phyloP scores from a whole-genome alignment of 306 rosid genomes.

The Quercus alba region DNA sequence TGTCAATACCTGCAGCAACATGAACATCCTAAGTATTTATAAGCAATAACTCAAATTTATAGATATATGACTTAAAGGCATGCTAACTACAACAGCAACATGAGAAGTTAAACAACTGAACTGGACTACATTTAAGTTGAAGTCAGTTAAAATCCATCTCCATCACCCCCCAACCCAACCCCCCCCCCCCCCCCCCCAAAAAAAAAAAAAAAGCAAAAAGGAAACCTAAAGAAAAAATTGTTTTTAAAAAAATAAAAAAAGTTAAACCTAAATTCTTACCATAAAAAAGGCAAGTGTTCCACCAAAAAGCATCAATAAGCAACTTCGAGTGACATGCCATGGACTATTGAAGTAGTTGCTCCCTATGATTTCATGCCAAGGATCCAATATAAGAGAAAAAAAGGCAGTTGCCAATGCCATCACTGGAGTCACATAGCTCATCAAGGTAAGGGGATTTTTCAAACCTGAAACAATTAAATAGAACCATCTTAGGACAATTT shows the following conservation, averaged over 20 bases:
- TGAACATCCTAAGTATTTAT: slow-evolving; percentile 13
- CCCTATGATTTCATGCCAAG: slow-evolving; percentile 71
- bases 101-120: not conserved
- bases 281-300: slow-evolving; percentile 91
- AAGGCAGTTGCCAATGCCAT: slow-evolving; percentile 77
- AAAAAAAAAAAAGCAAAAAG: not conserved
- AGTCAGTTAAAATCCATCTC: not conserved
- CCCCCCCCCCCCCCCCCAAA: not conserved
- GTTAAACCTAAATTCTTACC: slow-evolving; percentile 43
- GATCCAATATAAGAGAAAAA: slow-evolving; percentile 80
- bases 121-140: not conserved
- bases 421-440: slow-evolving; percentile 94
- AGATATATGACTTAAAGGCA: not conserved
- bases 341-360: slow-evolving; percentile 71
- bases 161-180: not conserved
- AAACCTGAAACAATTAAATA: slow-evolving; percentile 58
- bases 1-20: slow-evolving; percentile 72
- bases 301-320: slow-evolving; percentile 83
- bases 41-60: slow-evolving; percentile 4
- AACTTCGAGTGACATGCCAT: slow-evolving; percentile 73
- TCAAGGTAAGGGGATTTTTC: slow-evolving; percentile 86
- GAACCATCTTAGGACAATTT: slow-evolving; percentile 8
- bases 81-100: not conserved
- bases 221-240: not conserved
- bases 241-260: slow-evolving; percentile 9